Evolutionary conservation across 1,284 basidiomycete genomes (phyloP), one percentile per base, ranked within the genome.

Genomic region (Ceratobasidium sp.): DNA sequence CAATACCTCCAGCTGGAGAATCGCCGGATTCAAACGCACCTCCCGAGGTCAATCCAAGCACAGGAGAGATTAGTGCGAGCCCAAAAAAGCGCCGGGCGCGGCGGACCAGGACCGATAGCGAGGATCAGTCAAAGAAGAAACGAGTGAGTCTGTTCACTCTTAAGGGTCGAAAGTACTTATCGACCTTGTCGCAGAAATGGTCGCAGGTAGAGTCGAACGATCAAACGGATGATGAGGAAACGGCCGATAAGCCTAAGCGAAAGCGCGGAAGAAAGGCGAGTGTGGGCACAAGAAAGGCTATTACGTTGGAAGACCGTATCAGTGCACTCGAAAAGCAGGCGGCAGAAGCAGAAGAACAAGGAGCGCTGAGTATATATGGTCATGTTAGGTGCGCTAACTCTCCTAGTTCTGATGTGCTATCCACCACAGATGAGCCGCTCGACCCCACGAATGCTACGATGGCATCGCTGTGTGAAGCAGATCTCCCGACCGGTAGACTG

Each of bases 391-490:
- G 21, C 6, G 48, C 21, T 26, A 52, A 12, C 9, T 32, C 18
- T 64, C 28, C 6, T 30, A 36, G 4, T 10, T 45, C 4, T 18
- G 18, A n/a, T 26, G n/a, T 52, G 2, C 39, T 57, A 5, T 14
- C 3, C 14, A 16, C 28, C 16, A 3, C 28, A 45, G 65, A 5
- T 43, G 65, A 69, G 28, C 65, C 65, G 2, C 39, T 69, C 2
- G 65, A 57, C 18, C 65, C 65, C 12, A 69, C 65, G 1, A 69
- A 39, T 9, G 52, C 65, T 14, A 69, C 65, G 21, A 69, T 69
- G 65, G 65, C 65, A 10, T 57, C 65, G 14, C 26, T 69, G 1
- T 69, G 65, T 21, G 65, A 69, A 2, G n/a, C 36, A 16, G 53
- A 69, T 34, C 50, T 69, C 41, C 65, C 65, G 8, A 69, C 8